Percentiles rank a stretch among this genome's conserved stretches.
Conservation (phyloP, 306 rosid genomes). For the Castanea sativa region DNA sequence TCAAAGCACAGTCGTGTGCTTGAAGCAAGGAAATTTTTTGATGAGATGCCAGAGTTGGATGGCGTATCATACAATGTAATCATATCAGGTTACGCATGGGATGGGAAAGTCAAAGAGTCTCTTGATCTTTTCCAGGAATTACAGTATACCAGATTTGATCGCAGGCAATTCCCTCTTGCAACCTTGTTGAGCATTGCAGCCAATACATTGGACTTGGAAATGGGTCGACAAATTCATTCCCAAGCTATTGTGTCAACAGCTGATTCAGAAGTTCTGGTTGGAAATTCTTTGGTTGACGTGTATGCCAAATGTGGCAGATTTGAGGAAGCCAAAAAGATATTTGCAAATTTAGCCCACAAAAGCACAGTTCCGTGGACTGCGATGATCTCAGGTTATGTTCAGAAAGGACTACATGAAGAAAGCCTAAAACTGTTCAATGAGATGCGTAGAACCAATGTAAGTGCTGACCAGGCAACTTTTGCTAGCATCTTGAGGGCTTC, state of each 20-base stretch:
- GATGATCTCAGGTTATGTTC: constrained; percentile 71
- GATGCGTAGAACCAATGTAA: constrained; percentile 53
- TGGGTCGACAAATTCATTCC: constrained; percentile 82
- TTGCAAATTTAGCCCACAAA: constrained; percentile 46
- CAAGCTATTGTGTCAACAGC: constrained; percentile 56
- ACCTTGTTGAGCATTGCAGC: constrained; percentile 83
- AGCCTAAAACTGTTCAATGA: constrained; percentile 53
- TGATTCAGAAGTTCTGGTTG: constrained; percentile 55
- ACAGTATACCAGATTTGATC: constrained; percentile 54
- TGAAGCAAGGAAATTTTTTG: constrained; percentile 55
- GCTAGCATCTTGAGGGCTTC: constrained; percentile 74
- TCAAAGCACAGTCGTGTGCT: constrained; percentile 57
- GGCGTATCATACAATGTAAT: constrained; percentile 77
- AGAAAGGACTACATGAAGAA: constrained; percentile 69
- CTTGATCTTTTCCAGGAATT: constrained; percentile 53
- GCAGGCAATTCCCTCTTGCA: constrained; percentile 70
- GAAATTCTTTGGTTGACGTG: constrained; percentile 86
- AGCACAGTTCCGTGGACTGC: constrained; percentile 91
- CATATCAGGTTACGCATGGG: constrained; percentile 61
- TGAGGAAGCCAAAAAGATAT: constrained; percentile 59
- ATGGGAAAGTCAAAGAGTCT: constrained; percentile 46
- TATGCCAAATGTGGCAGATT: constrained; percentile 84
- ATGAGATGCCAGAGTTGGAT: constrained; percentile 83
- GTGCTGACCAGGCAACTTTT: constrained; percentile 71
- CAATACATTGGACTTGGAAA: constrained; percentile 46